These are phyloP conservation scores for Plasmodium falciparum DNA, from an alignment of 169 alveolate species.

Conservation along the genomic window DNA sequence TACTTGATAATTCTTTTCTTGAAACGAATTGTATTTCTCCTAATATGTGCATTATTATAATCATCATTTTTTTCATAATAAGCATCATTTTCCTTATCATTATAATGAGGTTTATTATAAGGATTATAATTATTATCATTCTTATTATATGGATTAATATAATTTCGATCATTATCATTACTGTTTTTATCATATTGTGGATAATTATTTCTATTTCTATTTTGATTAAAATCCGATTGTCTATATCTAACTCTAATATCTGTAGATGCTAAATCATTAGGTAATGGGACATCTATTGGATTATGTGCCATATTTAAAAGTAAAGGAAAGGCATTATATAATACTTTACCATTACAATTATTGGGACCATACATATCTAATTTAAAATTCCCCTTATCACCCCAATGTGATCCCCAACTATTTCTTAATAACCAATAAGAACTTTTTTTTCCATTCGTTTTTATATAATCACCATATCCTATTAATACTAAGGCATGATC, in stretches of 20 bases:
- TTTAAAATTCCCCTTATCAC: constrained; percentile 57
- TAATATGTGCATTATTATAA: background rate
- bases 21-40: background rate
- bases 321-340: constrained; percentile 70
- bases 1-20: constrained; percentile 15
- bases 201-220: constrained; percentile 2
- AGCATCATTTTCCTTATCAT: background rate
- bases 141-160: background rate
- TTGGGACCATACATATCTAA: constrained; percentile 67
- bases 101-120: background rate
- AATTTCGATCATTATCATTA: background rate
- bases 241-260: constrained; percentile 11
- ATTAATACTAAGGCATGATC: constrained; percentile 78
- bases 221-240: background rate
- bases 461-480: constrained; percentile 77
- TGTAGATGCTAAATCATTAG: constrained; percentile 53
- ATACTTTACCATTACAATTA: constrained; percentile 59
- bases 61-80: background rate
- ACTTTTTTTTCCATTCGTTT: constrained; percentile 48
- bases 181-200: background rate
- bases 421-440: constrained; percentile 67
- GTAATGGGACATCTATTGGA: constrained; percentile 24
- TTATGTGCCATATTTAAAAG: constrained; percentile 23
- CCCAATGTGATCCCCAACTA: constrained; percentile 73
- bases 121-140: background rate